phyloP scores from a whole-genome alignment of 2,329 filamentous ascomycete genomes.

The Rugonectria rugulosa region DNA sequence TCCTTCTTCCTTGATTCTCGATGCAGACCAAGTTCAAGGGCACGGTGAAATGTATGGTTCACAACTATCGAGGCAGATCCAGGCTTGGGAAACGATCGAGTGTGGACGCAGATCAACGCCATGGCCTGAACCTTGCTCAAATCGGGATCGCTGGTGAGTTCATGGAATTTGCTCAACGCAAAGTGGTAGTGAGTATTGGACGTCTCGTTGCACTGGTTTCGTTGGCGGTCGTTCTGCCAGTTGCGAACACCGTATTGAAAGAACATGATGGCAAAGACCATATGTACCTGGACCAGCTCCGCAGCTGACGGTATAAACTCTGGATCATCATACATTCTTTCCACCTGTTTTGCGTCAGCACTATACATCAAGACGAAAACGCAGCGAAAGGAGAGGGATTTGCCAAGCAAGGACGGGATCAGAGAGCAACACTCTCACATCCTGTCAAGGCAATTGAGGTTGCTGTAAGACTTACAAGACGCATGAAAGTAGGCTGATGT shows the following conservation, averaged over 20 bases:
- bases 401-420: too few species aligned
- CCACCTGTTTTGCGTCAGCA: conserved; percentile 52
- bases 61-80: conserved; percentile 75
- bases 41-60: conserved; percentile 70
- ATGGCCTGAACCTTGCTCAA: conserved; percentile 77
- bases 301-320: conserved; percentile 67
- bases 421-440: too few species aligned
- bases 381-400: too few species aligned
- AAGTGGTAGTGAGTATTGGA: conserved; percentile 84
- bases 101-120: conserved; percentile 73
- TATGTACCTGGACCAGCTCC: conserved; percentile 76
- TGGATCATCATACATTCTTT: conserved; percentile 74
- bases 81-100: conserved; percentile 81
- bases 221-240: conserved; percentile 60
- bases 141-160: conserved; percentile 67
- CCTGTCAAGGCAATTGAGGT: too few species aligned
- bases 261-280: conserved; percentile 80
- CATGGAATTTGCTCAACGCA: conserved; percentile 71
- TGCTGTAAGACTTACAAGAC: conserved; percentile 71
- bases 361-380: not conserved
- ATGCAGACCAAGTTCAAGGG: conserved; percentile 79
- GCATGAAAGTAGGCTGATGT: conserved; percentile 78
- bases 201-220: conserved; percentile 64
- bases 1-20: conserved; percentile 65
- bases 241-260: conserved; percentile 81